Base-by-base conservation (phyloP, 73 alveolate species). In the Paraurostyla sp. region DNA sequence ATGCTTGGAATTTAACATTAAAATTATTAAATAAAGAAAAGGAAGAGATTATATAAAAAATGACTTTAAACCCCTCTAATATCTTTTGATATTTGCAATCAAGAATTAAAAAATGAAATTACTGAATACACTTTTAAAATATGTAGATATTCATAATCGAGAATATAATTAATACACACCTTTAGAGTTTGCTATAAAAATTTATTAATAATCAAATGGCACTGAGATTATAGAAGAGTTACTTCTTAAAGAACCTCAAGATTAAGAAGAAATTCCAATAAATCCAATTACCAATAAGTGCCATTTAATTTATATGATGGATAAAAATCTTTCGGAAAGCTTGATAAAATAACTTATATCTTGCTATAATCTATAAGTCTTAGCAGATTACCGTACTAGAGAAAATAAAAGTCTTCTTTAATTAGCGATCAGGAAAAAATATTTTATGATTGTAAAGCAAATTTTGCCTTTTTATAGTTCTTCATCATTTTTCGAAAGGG, bases 401-500 rank as follows among this genome's bases (percentile, higher is more conserved):
- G 82, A 65, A 38, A 38, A 40, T 23, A 36, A 32, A 65, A 65
- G 41, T 40, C 58, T 65, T 22, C 13, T 65, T 2, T 58, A 65
- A 18, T 11, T 32, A 38, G 82, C 82, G 18, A 65, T 65, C 35
- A 65, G 56, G 16, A 22, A 35, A 18, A 11, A 65, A 22, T 38
- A 65, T 11, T 11, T 65, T 16, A 58, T 38, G 16, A 18, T 65
- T 38, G 58, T 65, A 3, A 25, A 58, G 18, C 6, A 6, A 9
- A 18, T 65, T 1, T 40, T 65, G 4, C 18, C 82, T 4, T 35
- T 38, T 65, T 65, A 38, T 38, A 40, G 42, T 13, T 65, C 36
- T 22, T 38, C 35, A 32, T 65, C 82, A 2, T 65, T 65, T 38
- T 65, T 35, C 41, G 82, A 38, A 65, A 65, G 82, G 25, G 56